Evolutionary conservation across 306 rosid species (phyloP), one percentile per base, ranked within the genome.

Genomic region (Lithocarpus polystachyus): DNA sequence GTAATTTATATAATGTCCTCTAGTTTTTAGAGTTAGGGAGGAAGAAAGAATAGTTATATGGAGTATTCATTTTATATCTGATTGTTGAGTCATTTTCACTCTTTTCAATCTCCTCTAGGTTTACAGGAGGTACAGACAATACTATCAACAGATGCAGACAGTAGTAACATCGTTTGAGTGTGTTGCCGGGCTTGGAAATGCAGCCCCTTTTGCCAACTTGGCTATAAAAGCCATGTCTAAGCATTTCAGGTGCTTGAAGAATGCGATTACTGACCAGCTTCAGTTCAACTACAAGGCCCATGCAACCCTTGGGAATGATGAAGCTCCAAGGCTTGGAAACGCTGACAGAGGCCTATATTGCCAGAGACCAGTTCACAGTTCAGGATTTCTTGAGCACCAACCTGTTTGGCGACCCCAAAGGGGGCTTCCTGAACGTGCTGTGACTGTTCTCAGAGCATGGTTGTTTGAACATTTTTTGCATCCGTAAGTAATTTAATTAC

Each of bases 361-460:
- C 75, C 95, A 91, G 53, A 77, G 90, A 71, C 59, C 85, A 10
- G 53, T 76, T 51, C 92, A 81, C 26, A 72, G 40, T 79, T 15
- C 91, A 1, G 94, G 90, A 19, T 87, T 87, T 65, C 85, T 86
- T 1, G 94, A 94, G 48, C 89, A 84, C 73, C 96, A 90, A 77
- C 94, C 97, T 23, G 92, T 88, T 26, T 94, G 98, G 98, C 81
- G 97, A 71, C 98, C 96, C 29, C 98, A 94, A 67, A 77, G 98
- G 72, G 98, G 98, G 20, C 93, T 94, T 55, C 98, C 98, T 5
- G 97, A 94, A 57, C 91, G 93, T 0, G 94, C 98, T 0, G 98
- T 94, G 11, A 71, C 88, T 0, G 92, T 92, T 76, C 97, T 94
- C 26, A 79, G 97, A 67, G 94, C 94, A 17, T 94, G 98, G 98